Base-by-base conservation (phyloP, 257 asterid species). In the Nicotiana noctiflora region DNA sequence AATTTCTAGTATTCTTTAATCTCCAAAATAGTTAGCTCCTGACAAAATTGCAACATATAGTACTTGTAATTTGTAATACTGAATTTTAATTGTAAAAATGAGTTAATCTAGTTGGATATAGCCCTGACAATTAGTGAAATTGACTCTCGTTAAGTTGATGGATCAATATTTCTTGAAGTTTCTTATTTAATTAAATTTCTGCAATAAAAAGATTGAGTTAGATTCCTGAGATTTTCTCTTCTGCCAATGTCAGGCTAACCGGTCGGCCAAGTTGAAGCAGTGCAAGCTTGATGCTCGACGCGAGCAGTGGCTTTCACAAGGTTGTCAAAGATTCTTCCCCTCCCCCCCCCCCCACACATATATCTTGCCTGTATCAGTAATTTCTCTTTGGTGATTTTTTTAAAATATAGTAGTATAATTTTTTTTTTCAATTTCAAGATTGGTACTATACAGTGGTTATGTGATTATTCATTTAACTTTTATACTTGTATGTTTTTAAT, bases 221-320 rank as follows among this genome's bases (percentile, higher is more conserved):
- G 15, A 27, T 59, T 60, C 65, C 44, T 18, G 78, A 13, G 61
- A 10, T 5, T 75, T 68, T n/a, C 2, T 57, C 2, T 57, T 19
- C 5, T 4, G 9, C n/a, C 23, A 32, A 70, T 44, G 87, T 37
- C 86, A 95, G 99, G 94, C 84, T 14, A 90, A 93, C 66, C 94
- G 98, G 65, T 89, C 94, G 29, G 97, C 97, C 23, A 93, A 95
- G 86, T 82, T 93, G 92, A 95, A 93, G 97, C 97, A 92, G 87
- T 88, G 91, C 93, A 95, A 95, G 89, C 96, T 90, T 64, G 97
- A 91, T 86, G 99, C 96, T 53, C 97, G 98, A 53, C 94, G 98
- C 3, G 98, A 93, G 82, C 99, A 95, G 90, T 95, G 96, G 94
- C 96, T 93, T 88, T 95, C 99, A 80, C 94, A 90, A 88, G 99